Evolutionary conservation across 75 land plant species (phyloP), one percentile per base, ranked within the genome.

Genomic region (Pinus albicaulis): DNA sequence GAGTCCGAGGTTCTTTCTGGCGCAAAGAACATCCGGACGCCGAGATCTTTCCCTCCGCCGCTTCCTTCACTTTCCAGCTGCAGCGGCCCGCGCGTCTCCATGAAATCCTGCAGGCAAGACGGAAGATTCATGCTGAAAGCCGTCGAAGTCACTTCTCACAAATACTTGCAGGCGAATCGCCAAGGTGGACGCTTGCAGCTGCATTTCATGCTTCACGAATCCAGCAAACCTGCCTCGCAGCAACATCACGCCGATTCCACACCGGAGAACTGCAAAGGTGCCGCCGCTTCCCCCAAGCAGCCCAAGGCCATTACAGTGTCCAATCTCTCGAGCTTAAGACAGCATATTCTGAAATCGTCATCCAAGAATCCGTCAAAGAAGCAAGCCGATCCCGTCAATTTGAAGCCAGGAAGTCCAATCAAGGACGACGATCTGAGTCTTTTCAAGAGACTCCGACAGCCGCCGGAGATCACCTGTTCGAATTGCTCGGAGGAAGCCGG

Each of bases 91-190:
- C 66, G 62, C 62, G 36, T 88, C 61, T 79, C 65, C 74, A 82
- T 89, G 80, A 57, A 73, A 19, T 77, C 83, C 17, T 82, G 53
- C 73, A 82, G 89, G 17, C 56, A 79, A 22, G 82, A 89, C 65
- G 93, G 91, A 7, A 78, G 93, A 34, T 76, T 91, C 44, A 85
- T 91, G 22, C 81, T 91, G 17, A 87, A 86, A 44, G 93, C 93
- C 38, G 85, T 91, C 48, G 63, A 86, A 7, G 84, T 86, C 15
- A 74, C 85, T 12, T 71, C 80, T 36, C 82, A 76, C 53, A 86
- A 82, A 60, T 77, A 56, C 63, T 82, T 91, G 69, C 80, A 26
- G n/a, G 91, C 82, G 34, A 53, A 84, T 24, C 82, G 93, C 34
- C 74, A 78, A 24, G 84, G 59, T 23, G 93, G 93, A 57, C 85